Evolutionary conservation across 169 alveolate species (phyloP).

Genomic region (Cryptosporidium tyzzeri): DNA sequence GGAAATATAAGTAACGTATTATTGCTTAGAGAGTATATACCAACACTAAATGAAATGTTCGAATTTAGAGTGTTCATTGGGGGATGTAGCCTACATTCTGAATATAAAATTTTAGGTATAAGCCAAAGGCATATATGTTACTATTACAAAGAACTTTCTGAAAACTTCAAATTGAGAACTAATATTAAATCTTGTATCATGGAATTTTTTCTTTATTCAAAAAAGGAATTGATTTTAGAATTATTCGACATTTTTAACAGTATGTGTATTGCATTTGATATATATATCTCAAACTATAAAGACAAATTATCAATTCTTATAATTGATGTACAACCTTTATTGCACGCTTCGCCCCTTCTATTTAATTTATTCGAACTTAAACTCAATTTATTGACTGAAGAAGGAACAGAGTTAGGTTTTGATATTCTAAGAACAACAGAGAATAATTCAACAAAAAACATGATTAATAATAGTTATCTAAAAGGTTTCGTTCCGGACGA

Average conservation of each 20-base stretch:
- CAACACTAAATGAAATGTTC: constrained; percentile 27
- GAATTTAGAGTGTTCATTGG: constrained; percentile 59
- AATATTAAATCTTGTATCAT: constrained; percentile 1
- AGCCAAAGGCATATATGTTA: constrained; percentile 35
- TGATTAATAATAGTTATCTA: not conserved
- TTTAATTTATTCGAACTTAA: constrained; percentile 25
- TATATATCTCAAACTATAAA: constrained; percentile 16
- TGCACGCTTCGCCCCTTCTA: not conserved
- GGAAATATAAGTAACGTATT: constrained; percentile 2
- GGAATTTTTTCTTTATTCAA: not conserved
- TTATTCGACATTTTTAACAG: constrained; percentile 33
- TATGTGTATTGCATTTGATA: constrained; percentile 29
- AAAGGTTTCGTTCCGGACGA: constrained; percentile 66
- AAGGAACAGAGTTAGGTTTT: not conserved
- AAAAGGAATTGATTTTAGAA: constrained; percentile 13
- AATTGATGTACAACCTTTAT: constrained; percentile 29
- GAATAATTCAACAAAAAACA: not conserved
- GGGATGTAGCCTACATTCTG: not conserved
- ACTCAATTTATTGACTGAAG: constrained; percentile 1
- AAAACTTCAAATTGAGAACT: not conserved
- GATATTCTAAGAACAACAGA: constrained; percentile 32
- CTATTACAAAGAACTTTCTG: constrained; percentile 30
- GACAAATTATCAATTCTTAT: constrained; percentile 7
- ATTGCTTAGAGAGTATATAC: constrained; percentile 46
- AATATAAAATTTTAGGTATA: constrained; percentile 45